A percentile compares a stretch with the other conserved stretches of the same genome.
Evolutionary conservation across 2,329 filamentous ascomycete genomes (phyloP).

Genomic region (Sporothrix dimorphospora): DNA sequence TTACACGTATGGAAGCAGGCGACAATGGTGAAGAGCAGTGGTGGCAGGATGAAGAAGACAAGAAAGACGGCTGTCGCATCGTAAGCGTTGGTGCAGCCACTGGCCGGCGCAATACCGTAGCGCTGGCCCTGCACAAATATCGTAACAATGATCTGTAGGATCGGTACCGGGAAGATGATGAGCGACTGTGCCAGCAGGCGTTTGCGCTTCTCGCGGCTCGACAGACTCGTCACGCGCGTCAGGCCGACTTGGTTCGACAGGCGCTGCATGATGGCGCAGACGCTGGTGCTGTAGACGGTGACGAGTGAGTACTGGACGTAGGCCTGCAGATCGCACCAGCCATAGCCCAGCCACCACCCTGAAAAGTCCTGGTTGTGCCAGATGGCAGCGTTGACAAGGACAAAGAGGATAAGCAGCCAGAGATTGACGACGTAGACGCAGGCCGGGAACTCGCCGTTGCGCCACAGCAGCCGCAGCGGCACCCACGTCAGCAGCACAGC

Average conservation of each 20-base stretch:
- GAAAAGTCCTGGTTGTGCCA: constrained; percentile 57
- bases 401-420: constrained; percentile 52
- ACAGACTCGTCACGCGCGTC: constrained; percentile 47
- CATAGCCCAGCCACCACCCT: constrained; percentile 56
- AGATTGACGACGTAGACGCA: constrained; percentile 53
- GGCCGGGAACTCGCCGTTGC: constrained; percentile 59
- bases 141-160: constrained; percentile 53
- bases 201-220: constrained; percentile 46
- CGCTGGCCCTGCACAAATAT: constrained; percentile 53
- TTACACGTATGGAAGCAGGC: constrained; percentile 50
- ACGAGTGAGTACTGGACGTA: constrained; percentile 44
- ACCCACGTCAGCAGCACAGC: constrained; percentile 54
- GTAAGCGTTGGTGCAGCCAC: constrained; percentile 53
- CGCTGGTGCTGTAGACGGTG: constrained; percentile 53
- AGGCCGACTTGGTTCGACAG: constrained; percentile 55
- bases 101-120: constrained; percentile 54
- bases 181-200: constrained; percentile 53
- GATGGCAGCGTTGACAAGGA: constrained; percentile 54
- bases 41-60: constrained; percentile 53
- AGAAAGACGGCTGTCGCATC: constrained; percentile 53
- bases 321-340: constrained; percentile 57
- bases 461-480: constrained; percentile 54
- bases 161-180: constrained; percentile 58
- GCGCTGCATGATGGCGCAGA: constrained; percentile 59
- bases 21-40: constrained; percentile 47